Evolutionary conservation across 345 rosid genomes (phyloP).

Genomic region (Combretum micranthum): DNA sequence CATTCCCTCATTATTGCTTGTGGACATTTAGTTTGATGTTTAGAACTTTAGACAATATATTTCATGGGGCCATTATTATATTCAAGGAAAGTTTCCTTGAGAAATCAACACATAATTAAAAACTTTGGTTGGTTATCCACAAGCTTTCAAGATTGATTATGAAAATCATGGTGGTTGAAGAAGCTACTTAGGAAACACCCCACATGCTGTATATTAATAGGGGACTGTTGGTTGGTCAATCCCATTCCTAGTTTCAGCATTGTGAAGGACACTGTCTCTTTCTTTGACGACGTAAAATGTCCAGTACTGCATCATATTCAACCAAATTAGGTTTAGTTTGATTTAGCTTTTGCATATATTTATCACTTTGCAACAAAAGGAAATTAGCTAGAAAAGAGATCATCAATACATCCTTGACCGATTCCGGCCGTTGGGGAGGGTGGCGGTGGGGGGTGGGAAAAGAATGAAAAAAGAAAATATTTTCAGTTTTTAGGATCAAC

Average conservation of each 20-base stretch:
- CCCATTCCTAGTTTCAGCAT: neutral
- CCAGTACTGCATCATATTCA: neutral
- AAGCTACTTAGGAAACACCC: neutral
- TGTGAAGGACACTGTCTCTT: neutral
- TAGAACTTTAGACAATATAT: neutral
- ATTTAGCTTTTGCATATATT: no score
- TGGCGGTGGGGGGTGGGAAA: no score
- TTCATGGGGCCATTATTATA: neutral
- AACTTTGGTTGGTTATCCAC: neutral
- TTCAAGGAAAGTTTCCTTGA: no score
- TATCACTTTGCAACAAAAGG: no score
- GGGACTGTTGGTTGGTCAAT: constrained; percentile 1
- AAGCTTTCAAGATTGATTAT: constrained; percentile 3
- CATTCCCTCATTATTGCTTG: no score
- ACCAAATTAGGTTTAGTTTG: neutral
- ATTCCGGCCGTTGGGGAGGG: no score
- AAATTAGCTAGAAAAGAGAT: no score
- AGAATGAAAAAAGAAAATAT: no score
- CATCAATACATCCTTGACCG: no score
- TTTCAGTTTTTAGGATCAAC: no score
- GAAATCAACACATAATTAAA: no score
- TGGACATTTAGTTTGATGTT: no score
- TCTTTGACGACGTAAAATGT: constrained; percentile 1
- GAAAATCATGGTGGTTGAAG: constrained; percentile 7
- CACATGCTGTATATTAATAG: neutral